Base-by-base conservation (phyloP, 2,329 filamentous ascomycete genomes). In the Claviceps quebecensis region DNA sequence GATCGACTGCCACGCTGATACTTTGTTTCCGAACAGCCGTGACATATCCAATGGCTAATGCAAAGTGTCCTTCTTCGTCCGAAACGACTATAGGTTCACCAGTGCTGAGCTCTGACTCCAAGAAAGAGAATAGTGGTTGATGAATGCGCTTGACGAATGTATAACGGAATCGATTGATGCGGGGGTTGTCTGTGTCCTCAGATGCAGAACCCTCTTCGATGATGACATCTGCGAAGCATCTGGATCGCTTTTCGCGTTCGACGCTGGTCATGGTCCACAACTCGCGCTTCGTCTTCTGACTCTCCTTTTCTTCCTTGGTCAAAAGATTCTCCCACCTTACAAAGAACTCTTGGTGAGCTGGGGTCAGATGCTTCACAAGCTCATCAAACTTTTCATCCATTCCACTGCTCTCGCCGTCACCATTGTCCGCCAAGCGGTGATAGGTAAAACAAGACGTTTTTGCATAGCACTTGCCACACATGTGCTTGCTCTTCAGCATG, bases 61-160 rank as follows among this genome's bases (percentile, higher is more conserved):
- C 91, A 70, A 95, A 98, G 64, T 98, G 93, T 0, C 93, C 93
- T 54, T 87, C 76, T 65, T 98, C 93, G 59, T 96, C 93, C 0
- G 93, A 97, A 3, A 98, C 78, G n/a, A 98, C 93, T 48, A 97
- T 83, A 0, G 93, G 91, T 61, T 98, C 93, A 43, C 91, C 91
- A 26, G 87, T 75, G 1, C 75, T 80, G 34, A 98, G 78, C 60
- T 97, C 89, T 1, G 90, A 97, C 60, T 97, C 91, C 1, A 87
- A 71, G 61, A 98, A 98, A 0, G 88, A 95, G 60, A 93, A 90
- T 0, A 74, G 75, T 0, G 80, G 58, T 2, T 70, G 61, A 0
- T 75, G 65, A 23, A 76, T 75, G 52, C 82, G 77, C 63, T 95
- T 95, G 60, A 87, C 64, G 56, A 98, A 88, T 0, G 79, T 86